A percentile compares a stretch with the other conserved stretches of the same genome.
Evolutionary conservation across 176 grass and related monocot genomes (phyloP).

Genomic region (Hordeum vulgare): DNA sequence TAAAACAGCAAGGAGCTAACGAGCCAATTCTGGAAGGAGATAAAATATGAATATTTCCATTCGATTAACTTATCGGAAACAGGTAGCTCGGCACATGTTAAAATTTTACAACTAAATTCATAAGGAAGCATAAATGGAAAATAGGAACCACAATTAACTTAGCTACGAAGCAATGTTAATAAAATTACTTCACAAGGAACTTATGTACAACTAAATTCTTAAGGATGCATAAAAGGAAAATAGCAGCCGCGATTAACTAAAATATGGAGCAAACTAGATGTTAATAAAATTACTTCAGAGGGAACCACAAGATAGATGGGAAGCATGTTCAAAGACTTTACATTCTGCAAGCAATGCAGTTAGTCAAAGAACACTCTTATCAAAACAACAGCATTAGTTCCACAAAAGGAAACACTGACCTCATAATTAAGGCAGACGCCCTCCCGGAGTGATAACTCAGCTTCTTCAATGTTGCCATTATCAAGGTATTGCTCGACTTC

Average conservation of each 20-base stretch:
- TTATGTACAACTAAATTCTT: not conserved
- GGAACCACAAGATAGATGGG: conserved; percentile 3
- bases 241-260: not conserved
- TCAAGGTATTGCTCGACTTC: conserved; percentile 41
- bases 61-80: not conserved
- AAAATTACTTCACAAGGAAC: conserved; percentile 17
- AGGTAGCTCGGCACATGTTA: not conserved
- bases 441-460: conserved; percentile 81
- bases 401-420: conserved; percentile 36
- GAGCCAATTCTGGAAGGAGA: not conserved
- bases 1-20: not conserved
- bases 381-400: not conserved
- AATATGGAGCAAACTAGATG: not conserved
- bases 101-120: conserved; percentile 10
- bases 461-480: conserved; percentile 74
- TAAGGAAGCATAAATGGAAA: not conserved
- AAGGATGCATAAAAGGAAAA: not conserved
- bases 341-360: conserved; percentile 7
- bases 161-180: not conserved
- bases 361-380: not conserved
- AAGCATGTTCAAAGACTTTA: conserved; percentile 1
- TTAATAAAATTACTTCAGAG: conserved; percentile 16
- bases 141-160: not conserved
- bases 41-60: not conserved
- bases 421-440: conserved; percentile 72